These are phyloP conservation scores for Pseudogymnoascus sp. DNA, from an alignment of 2,329 filamentous ascomycete genomes.

Conservation along the genomic window DNA sequence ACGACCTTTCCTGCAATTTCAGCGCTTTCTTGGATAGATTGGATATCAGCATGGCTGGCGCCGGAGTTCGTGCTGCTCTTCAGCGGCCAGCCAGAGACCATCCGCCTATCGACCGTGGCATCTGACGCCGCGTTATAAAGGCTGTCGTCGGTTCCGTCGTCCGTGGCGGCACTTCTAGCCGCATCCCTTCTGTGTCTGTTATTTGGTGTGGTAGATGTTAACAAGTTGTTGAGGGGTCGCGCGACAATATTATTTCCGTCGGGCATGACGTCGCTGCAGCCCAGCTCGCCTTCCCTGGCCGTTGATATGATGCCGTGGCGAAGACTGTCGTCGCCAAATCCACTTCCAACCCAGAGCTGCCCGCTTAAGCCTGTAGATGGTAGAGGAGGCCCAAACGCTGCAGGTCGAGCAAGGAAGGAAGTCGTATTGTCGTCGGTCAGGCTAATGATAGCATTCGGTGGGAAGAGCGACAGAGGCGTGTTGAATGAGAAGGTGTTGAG, in stretches of 20 bases:
- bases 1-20: slow-evolving; percentile 93
- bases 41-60: slow-evolving; percentile 68
- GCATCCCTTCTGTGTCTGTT: slow-evolving; percentile 31
- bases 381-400: slow-evolving; percentile 80
- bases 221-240: slow-evolving; percentile 6
- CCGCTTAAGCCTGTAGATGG: slow-evolving; percentile 72
- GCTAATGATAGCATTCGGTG: slow-evolving; percentile 90
- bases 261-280: slow-evolving; percentile 80
- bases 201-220: slow-evolving; percentile 21
- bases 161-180: slow-evolving; percentile 27
- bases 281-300: slow-evolving; percentile 72
- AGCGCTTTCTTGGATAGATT: slow-evolving; percentile 81
- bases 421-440: slow-evolving; percentile 97
- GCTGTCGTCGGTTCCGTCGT: slow-evolving; percentile 73
- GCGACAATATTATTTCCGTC: slow-evolving; percentile 35
- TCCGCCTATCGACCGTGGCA: background rate
- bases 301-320: slow-evolving; percentile 13
- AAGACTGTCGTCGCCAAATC: slow-evolving; percentile 69
- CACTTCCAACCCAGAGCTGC: slow-evolving; percentile 86
- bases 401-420: slow-evolving; percentile 87
- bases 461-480: slow-evolving; percentile 79
- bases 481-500: slow-evolving; percentile 61
- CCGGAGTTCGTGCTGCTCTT: slow-evolving; percentile 17
- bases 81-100: background rate
- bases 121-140: background rate